Percentiles rank a stretch among this genome's conserved stretches.
Evolutionary conservation across 179 eudicot genomes (phyloP).

Genomic region (Pouteria campechiana): DNA sequence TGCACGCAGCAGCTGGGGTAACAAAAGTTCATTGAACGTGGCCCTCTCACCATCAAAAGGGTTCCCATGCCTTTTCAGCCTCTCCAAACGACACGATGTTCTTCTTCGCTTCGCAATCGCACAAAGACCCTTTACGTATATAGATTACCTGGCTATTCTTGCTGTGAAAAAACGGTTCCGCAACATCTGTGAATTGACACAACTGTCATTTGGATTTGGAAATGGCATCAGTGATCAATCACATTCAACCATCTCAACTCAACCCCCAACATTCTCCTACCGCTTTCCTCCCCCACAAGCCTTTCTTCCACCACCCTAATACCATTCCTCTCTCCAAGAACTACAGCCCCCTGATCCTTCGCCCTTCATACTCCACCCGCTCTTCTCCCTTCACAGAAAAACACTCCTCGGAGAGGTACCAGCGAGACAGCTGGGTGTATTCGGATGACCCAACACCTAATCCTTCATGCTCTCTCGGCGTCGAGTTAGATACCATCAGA

Average conservation of each 20-base stretch:
- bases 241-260: too few species aligned
- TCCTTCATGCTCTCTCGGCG: constrained; percentile 1
- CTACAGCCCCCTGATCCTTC: neutral
- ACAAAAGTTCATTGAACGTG: neutral
- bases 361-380: constrained; percentile 3
- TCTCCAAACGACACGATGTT: neutral
- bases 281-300: too few species aligned
- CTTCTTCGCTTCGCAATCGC: too few species aligned
- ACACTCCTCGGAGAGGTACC: constrained; percentile 44
- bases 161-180: too few species aligned
- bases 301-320: neutral
- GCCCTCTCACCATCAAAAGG: neutral
- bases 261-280: too few species aligned
- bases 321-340: neutral
- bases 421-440: constrained; percentile 67
- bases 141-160: neutral
- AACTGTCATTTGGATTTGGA: too few species aligned
- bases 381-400: constrained; percentile 86
- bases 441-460: constrained; percentile 6
- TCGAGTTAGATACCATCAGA: constrained; percentile 12
- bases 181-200: too few species aligned
- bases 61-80: constrained; percentile 3
- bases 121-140: neutral
- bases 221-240: too few species aligned
- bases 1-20: too few species aligned